Evolutionary conservation across 2,329 filamentous ascomycete species (phyloP).

Genomic region (Penicillium sp.): DNA sequence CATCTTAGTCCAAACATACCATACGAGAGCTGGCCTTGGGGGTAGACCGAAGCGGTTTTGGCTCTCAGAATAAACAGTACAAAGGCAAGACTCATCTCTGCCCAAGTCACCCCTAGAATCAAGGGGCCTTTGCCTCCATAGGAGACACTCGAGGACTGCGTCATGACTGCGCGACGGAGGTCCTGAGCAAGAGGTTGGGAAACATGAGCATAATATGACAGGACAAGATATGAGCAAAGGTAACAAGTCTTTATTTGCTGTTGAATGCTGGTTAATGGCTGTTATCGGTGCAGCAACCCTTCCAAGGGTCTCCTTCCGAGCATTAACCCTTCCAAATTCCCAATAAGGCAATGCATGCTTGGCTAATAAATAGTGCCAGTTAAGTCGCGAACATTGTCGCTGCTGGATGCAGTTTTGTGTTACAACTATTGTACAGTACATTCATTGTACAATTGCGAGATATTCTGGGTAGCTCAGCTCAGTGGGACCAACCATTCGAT

Average conservation of each 20-base stretch:
- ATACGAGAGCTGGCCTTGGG: slow-evolving; percentile 12
- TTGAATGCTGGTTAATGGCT: neutral
- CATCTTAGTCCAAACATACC: slow-evolving; percentile 28
- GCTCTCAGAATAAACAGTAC: slow-evolving; percentile 27
- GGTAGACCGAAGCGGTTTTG: slow-evolving; percentile 25
- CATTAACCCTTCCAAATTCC: neutral
- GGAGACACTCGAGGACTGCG: neutral
- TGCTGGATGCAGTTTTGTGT: neutral
- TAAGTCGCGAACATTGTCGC: neutral
- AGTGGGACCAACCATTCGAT: slow-evolving; percentile 7
- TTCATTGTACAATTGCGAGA: neutral
- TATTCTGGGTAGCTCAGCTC: neutral
- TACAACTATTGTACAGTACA: slow-evolving; percentile 3
- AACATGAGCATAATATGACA: neutral
- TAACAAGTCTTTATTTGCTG: neutral
- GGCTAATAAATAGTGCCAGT: neutral
- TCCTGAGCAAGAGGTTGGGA: neutral
- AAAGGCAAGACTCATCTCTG: slow-evolving; percentile 25
- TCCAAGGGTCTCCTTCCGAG: slow-evolving; percentile 1
- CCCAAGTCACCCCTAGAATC: slow-evolving; percentile 29
- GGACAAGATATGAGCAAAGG: neutral
- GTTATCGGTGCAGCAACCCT: neutral
- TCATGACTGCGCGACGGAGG: slow-evolving; percentile 7
- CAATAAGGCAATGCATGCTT: neutral
- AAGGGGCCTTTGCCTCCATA: slow-evolving; percentile 26